Evolutionary conservation across 495 filamentous ascomycete species (phyloP).

Genomic region (Lichenothelia convexa): DNA sequence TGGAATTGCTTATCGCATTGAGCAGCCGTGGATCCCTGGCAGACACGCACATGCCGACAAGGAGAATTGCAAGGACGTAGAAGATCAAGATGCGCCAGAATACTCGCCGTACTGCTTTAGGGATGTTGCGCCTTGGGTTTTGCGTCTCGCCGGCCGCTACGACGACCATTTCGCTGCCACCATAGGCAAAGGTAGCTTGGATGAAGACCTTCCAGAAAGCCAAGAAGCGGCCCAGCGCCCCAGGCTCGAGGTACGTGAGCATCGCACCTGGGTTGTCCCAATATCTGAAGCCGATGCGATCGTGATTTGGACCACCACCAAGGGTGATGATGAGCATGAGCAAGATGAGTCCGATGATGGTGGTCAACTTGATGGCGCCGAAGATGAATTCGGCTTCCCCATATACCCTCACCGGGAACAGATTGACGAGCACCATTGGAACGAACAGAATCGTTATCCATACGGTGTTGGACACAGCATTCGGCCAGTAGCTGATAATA

Average conservation of each 20-base stretch:
- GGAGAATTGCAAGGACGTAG: slow-evolving; percentile 41
- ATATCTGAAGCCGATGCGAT: slow-evolving; percentile 38
- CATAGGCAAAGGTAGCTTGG: slow-evolving; percentile 28
- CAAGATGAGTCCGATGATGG: slow-evolving; percentile 24
- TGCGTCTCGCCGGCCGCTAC: slow-evolving; percentile 66
- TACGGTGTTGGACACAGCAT: slow-evolving; percentile 17
- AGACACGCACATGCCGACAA: slow-evolving; percentile 38
- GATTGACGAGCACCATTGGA: slow-evolving; percentile 26
- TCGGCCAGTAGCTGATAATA: slow-evolving; percentile 30
- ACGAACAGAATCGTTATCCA: slow-evolving; percentile 30
- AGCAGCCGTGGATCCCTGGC: slow-evolving; percentile 35
- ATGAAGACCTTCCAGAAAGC: slow-evolving; percentile 21
- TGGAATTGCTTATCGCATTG: slow-evolving; percentile 24
- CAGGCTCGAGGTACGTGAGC: slow-evolving; percentile 26
- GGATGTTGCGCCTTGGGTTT: slow-evolving; percentile 60
- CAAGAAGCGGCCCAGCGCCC: slow-evolving; percentile 29
- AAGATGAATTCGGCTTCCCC: slow-evolving; percentile 31
- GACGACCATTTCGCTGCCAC: slow-evolving; percentile 49
- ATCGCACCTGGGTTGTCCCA: slow-evolving; percentile 57
- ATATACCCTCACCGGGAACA: slow-evolving; percentile 26
- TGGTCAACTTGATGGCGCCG: slow-evolving; percentile 26
- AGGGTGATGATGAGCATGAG: slow-evolving; percentile 40
- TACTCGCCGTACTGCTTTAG: slow-evolving; percentile 57
- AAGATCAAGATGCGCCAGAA: slow-evolving; percentile 81
- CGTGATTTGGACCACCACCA: slow-evolving; percentile 38